These are phyloP conservation scores for Colletotrichum incanum DNA, from an alignment of 2,329 filamentous ascomycete genomes.

Conservation along the genomic window DNA sequence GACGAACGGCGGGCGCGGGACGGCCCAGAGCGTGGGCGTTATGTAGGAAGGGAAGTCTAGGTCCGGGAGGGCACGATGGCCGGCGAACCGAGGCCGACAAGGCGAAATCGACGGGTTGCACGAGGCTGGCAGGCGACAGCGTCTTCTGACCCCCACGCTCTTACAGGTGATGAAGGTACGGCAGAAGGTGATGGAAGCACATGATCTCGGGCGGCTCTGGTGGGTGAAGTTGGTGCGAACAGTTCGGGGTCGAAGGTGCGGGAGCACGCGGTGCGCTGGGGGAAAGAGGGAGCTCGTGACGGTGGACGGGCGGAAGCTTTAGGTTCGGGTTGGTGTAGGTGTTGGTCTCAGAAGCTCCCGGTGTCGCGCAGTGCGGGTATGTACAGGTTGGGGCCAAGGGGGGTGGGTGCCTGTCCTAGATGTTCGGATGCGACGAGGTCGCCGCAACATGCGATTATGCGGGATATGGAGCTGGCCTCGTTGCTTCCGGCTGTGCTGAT, in stretches of 20 bases:
- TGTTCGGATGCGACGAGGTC: neutral
- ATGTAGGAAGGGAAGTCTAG: conserved; percentile 2
- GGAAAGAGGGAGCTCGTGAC: conserved; percentile 33
- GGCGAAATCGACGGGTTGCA: conserved; percentile 10
- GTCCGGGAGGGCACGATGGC: neutral
- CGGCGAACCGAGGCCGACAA: conserved; percentile 8
- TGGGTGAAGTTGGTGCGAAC: conserved; percentile 1
- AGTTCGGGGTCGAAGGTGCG: conserved; percentile 16
- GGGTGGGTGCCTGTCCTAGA: neutral
- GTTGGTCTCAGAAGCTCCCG: conserved; percentile 27
- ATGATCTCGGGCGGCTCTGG: conserved; percentile 35
- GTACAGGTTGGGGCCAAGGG: neutral
- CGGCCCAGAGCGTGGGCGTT: conserved; percentile 29
- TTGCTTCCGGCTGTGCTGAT: neutral
- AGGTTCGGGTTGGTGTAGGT: conserved; percentile 13
- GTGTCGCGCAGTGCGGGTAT: conserved; percentile 9
- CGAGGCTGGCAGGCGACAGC: conserved; percentile 37
- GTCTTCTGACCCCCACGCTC: conserved; percentile 40
- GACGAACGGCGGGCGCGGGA: conserved; percentile 24
- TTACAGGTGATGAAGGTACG: conserved; percentile 36
- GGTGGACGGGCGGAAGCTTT: conserved; percentile 32
- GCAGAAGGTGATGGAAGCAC: conserved; percentile 34
- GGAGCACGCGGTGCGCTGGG: conserved; percentile 35
- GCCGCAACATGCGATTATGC: neutral
- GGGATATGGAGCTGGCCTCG: neutral